phyloP scores from a whole-genome alignment of 2,329 filamentous ascomycete genomes.

The Kalaharituber pfeilii region DNA sequence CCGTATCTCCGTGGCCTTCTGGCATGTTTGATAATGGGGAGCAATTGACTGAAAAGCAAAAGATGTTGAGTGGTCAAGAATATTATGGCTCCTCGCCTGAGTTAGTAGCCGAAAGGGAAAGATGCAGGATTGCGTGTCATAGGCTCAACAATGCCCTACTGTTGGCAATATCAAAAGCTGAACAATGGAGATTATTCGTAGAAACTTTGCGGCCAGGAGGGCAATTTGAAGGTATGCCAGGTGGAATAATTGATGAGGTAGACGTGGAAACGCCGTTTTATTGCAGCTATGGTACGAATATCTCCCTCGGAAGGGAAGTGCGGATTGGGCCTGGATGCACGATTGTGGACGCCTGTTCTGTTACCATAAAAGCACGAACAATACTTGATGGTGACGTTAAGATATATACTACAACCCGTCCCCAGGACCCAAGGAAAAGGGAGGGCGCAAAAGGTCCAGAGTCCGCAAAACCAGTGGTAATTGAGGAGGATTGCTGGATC shows the following conservation, averaged over 20 bases:
- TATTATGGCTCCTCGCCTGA: constrained; percentile 66
- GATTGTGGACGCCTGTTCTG: constrained; percentile 62
- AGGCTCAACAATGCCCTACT: constrained; percentile 63
- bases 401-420: constrained; percentile 59
- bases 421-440: constrained; percentile 53
- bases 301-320: constrained; percentile 70
- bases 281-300: constrained; percentile 93
- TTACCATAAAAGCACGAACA: constrained; percentile 26
- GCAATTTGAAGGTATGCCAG: constrained; percentile 10
- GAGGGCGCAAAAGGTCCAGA: constrained; percentile 58
- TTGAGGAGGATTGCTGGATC: constrained; percentile 56
- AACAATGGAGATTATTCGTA: constrained; percentile 51
- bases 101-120: constrained; percentile 65
- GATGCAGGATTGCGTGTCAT: constrained; percentile 65
- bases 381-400: constrained; percentile 70
- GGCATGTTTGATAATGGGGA: constrained; percentile 25
- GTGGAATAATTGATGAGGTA: constrained; percentile 8
- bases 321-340: constrained; percentile 68
- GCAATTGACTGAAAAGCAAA: constrained; percentile 57
- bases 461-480: constrained; percentile 51
- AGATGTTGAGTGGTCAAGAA: constrained; percentile 67
- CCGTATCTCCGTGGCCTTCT: constrained; percentile 29
- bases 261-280: constrained; percentile 58
- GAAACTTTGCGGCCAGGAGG: constrained; percentile 35
- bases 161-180: constrained; percentile 49